Evolutionary conservation across 768 basidiomycete genomes (phyloP), one percentile per base, ranked within the genome.

Genomic region (Suillus brevipes): DNA sequence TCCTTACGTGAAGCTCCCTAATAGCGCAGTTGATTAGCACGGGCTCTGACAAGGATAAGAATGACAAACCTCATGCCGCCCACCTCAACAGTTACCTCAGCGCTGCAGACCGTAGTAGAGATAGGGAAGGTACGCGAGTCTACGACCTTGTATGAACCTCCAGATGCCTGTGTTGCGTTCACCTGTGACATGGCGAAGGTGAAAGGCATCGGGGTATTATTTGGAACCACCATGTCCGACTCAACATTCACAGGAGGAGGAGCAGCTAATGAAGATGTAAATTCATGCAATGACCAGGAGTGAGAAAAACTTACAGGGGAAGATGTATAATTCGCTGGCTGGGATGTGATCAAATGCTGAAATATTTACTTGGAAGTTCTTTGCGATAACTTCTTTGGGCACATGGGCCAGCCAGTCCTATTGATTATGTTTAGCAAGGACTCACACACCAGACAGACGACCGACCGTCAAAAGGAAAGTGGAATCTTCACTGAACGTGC

Each of bases 371-470:
- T 83, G 81, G 71, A 90, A 89, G 73, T 89, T 90, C 77, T 89
- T 88, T 18, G 87, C 86, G 3, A 89, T 74, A 0, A 87, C 84
- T 53, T 82, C 80, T 66, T 82, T 79, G 12, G 87, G 86, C 18
- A 85, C 79, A 68, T 90, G 89, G 4, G 88, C 80, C 28, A 89
- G 77, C 87, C 89, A 90, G 65, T 90, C 89, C 64, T 88, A 84
- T 61, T 14, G 62, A n/a, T 63, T 56, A 40, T 38, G 12, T 31
- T 69, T 68, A 25, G 40, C 12, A 60, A 42, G 4, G 13, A 43
- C 18, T 4, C 16, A 25, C 18, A 56, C 42, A 28, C 49, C 9
- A 8, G 25, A 12, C 2, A 58, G 25, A 61, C n/a, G 4, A 47
- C 72, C 63, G 38, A 65, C 73, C 16, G 72, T 72, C 38, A 78